These are phyloP conservation scores for Nigrospora osmanthi DNA, from an alignment of 2,329 filamentous ascomycete genomes.

Conservation along the genomic window DNA sequence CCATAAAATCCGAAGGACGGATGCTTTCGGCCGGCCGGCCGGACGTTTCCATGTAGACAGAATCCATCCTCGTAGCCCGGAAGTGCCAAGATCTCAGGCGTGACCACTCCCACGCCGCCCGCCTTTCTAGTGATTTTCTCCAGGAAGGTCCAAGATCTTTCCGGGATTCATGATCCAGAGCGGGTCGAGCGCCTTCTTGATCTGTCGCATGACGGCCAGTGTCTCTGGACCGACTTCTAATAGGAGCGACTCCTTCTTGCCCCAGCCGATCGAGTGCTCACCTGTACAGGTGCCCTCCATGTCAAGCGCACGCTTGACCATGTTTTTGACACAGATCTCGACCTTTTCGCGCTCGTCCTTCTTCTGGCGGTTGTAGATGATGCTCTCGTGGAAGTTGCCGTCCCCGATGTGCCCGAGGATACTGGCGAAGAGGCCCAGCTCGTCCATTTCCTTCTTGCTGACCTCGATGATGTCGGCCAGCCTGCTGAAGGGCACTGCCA, in stretches of 20 bases:
- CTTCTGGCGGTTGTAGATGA: conserved; percentile 73
- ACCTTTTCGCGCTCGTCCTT: conserved; percentile 66
- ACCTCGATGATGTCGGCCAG: conserved; percentile 71
- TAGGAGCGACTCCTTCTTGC: conserved; percentile 73
- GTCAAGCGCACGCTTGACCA: conserved; percentile 83
- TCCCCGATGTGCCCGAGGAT: conserved; percentile 88
- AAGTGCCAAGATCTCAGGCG: neutral
- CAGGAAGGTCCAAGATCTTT: conserved; percentile 71
- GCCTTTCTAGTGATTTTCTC: too few relatives aligned
- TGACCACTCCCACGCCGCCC: neutral
- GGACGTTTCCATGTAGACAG: conserved; percentile 8
- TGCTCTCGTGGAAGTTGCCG: conserved; percentile 90
- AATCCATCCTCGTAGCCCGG: conserved; percentile 8
- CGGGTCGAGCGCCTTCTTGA: conserved; percentile 79
- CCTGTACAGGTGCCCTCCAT: conserved; percentile 94
- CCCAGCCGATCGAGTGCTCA: conserved; percentile 79
- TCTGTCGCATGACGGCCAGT: conserved; percentile 72
- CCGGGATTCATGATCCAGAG: conserved; percentile 87
- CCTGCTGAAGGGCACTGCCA: conserved; percentile 71
- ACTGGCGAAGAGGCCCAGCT: conserved; percentile 77
- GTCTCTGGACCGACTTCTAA: conserved; percentile 77
- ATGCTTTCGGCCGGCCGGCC: too few relatives aligned
- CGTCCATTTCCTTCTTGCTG: conserved; percentile 83
- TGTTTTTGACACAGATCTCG: conserved; percentile 75
- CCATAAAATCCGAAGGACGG: too few relatives aligned